A percentile compares a stretch with the other conserved stretches of the same genome.
These are phyloP conservation scores for Bipolaris zeicola DNA, from an alignment of 2,329 filamentous ascomycete genomes.

Conservation along the genomic window DNA sequence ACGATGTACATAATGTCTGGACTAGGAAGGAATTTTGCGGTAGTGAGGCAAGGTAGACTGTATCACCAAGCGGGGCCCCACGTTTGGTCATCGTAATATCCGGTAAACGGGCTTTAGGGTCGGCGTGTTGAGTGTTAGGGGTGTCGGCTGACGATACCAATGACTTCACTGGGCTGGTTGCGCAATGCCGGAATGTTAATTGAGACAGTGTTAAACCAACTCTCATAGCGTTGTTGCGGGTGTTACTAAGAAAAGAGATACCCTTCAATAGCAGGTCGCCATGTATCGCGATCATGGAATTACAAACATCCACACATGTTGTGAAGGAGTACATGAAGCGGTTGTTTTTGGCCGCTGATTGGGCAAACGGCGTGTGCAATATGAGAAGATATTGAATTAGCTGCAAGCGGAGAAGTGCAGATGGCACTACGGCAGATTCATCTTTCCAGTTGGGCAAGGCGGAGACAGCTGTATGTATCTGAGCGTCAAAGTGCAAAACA, in stretches of 20 bases:
- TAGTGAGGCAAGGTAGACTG: conserved; percentile 23
- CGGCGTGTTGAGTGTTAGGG: conserved; percentile 12
- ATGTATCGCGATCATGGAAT: conserved; percentile 32
- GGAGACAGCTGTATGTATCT: conserved; percentile 32
- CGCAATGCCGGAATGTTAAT: conserved; percentile 35
- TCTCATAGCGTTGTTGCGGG: conserved; percentile 41
- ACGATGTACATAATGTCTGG: conserved; percentile 32
- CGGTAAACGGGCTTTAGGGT: conserved; percentile 8
- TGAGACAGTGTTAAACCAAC: conserved; percentile 34
- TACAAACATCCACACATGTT: conserved; percentile 35
- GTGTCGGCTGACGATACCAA: conserved; percentile 3
- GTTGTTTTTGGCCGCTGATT: conserved; percentile 27
- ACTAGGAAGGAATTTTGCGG: conserved; percentile 36
- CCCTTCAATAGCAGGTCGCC: conserved; percentile 29
- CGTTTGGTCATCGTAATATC: conserved; percentile 1
- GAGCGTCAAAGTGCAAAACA: conserved; percentile 40
- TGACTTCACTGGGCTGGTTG: conserved; percentile 9
- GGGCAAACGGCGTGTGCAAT: conserved; percentile 43
- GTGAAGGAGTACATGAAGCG: conserved; percentile 43
- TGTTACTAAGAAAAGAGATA: conserved; percentile 30
- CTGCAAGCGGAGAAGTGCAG: conserved; percentile 38
- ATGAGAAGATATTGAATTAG: conserved; percentile 44
- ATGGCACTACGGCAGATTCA: conserved; percentile 20
- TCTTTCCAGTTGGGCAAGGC: conserved; percentile 35
- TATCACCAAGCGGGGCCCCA: conserved; percentile 8